Evolutionary conservation across 371 early-diverging fungal genomes (phyloP), one percentile per base, ranked within the genome.

Genomic region (Zychaea mexicana): DNA sequence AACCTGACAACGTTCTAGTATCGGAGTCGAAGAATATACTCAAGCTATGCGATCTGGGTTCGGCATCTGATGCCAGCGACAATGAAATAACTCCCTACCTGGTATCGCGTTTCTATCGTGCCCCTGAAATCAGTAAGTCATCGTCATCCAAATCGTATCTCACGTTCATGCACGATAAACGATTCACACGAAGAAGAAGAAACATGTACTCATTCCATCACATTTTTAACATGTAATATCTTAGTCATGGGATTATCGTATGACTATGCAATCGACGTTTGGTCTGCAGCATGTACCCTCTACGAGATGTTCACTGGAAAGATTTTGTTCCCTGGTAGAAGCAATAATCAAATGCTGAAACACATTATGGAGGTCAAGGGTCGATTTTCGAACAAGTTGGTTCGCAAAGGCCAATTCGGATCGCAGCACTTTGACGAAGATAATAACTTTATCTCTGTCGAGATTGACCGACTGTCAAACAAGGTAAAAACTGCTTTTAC

Each of bases 231-330:
- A n/a, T n/a, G n/a, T n/a, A n/a, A n/a, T n/a, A n/a, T n/a, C n/a
- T 52, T 67, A 91, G 90, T 97, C 49, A 75, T 98, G n/a, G 98
- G 98, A 0, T 67, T 95, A 26, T 82, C 92, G 0, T 96, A 96
- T 68, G 94, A 94, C 72, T 83, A 80, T 38, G 90, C 92, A 2
- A 79, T 97, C 56, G 98, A 99, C 72, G 90, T 99, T 63, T 99
- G 99, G 99, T 96, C 98, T 17, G 88, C 97, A n/a, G 99, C 95
- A 4, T 97, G 95, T 74, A 95, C 99, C 15, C 84, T 99, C 30
- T 99, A 94, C 62, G 99, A 99, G 82, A 77, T 99, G 24, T 94
- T 89, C 66, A 97, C 96, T 1, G 98, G 97, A 59, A 90, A 91
- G 73, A 95, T 97, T 22, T 71, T 98, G 63, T 97, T 97, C 70